These are phyloP conservation scores for Canavalia gladiata DNA, from an alignment of 306 rosid species.

Conservation along the genomic window DNA sequence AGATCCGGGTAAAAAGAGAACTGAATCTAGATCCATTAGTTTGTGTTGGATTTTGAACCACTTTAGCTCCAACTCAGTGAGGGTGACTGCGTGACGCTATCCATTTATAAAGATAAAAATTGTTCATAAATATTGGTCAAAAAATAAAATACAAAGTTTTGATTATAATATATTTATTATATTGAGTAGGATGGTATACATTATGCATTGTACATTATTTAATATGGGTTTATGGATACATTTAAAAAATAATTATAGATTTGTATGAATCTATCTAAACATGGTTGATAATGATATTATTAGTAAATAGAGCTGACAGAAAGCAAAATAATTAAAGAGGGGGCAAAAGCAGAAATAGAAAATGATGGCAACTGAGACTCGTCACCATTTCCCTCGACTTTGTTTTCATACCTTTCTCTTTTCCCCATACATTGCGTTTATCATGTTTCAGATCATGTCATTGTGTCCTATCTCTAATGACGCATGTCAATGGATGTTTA, in stretches of 20 bases:
- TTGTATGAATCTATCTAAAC: too few species aligned
- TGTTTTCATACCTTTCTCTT: conserved; percentile 30
- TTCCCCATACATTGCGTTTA: conserved; percentile 34
- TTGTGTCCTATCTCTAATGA: background rate
- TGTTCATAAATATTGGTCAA: too few species aligned
- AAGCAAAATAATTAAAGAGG: conserved; percentile 40
- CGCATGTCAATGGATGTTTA: too few species aligned
- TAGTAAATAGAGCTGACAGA: background rate
- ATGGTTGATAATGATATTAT: background rate
- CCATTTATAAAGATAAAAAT: too few species aligned
- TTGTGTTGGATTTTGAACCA: background rate
- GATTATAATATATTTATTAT: too few species aligned
- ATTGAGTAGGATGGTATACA: too few species aligned
- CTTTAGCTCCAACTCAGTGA: background rate
- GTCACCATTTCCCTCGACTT: background rate
- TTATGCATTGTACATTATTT: too few species aligned
- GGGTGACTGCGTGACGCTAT: background rate
- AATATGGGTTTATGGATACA: too few species aligned
- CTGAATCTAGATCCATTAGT: background rate
- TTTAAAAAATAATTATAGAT: too few species aligned
- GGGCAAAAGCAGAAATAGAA: conserved; percentile 19
- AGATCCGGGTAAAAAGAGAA: background rate
- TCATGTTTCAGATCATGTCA: background rate
- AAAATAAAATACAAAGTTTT: too few species aligned
- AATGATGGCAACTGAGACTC: conserved; percentile 41